Evolutionary conservation across 257 asterid species (phyloP), one percentile per base, ranked within the genome.

Genomic region (Cruciata laevipes): DNA sequence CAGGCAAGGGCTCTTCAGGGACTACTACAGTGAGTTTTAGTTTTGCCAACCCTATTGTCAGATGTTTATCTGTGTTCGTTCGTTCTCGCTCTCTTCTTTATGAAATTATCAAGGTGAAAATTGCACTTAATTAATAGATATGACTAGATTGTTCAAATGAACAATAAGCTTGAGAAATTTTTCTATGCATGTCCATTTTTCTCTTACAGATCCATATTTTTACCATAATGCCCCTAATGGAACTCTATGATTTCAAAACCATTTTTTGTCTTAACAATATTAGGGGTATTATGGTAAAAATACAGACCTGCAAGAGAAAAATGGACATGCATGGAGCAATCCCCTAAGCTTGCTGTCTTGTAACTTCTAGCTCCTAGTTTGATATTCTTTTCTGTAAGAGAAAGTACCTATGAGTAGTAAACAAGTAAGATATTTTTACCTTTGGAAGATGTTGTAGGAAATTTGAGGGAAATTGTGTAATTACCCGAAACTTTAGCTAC

Each of bases 1-100:
- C 92, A 55, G 80, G 85, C 76, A 89, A 77, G 35, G 69, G 79
- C 74, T 82, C 89, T 65, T 71, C 91, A 14, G 78, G 82, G 60
- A 74, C 87, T 7, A 84, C 89, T 75, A 69, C 85, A 61, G 97
- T 86, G 78, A 84, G 95, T 77, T 60, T 73, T 61, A 63, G 68
- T 17, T 40, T 70, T 24, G n/a, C 52, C 38, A 61, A 60, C 37
- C 14, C n/a, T 5, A 18, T 76, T 18, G 13, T 62, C 17, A 21
- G 37, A 56, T 20, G 11, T 17, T 37, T 1, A n/a, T 23, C 0
- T 16, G n/a, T n/a, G n/a, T 25, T 37, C 0, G 1, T n/a, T 17
- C n/a, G n/a, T n/a, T n/a, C 42, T 42, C 31, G 23, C 30, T 27
- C 30, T 27, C 58, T 35, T 62, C 14, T 40, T 10, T 52, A 12